phyloP scores from a whole-genome alignment of 139 green algal genomes.

The Closterium sp. region DNA sequence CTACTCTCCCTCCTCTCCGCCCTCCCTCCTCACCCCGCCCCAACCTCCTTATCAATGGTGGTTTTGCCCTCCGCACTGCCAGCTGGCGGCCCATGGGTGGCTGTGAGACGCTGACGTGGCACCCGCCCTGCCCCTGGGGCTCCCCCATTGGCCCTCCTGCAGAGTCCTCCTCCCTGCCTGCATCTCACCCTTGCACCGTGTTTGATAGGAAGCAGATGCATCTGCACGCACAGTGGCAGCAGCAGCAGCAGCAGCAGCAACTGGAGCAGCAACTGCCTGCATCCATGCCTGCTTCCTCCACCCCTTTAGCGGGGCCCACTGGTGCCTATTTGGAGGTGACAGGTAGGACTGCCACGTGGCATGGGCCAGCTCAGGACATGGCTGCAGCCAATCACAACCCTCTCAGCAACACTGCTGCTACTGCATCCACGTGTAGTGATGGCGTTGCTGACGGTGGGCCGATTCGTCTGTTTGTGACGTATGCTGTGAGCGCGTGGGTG shows the following conservation, averaged over 20 bases:
- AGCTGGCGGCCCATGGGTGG: conserved; percentile 21
- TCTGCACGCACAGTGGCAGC: not conserved
- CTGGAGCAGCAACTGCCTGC: not conserved
- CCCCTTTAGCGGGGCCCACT: conserved; percentile 15
- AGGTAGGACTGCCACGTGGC: conserved; percentile 18
- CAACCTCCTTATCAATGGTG: conserved; percentile 17
- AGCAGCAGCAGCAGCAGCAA: not conserved
- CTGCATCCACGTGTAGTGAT: not conserved
- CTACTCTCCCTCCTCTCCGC: not conserved
- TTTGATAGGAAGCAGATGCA: not conserved
- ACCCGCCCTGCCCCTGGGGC: not conserved
- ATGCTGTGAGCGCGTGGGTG: conserved; percentile 35
- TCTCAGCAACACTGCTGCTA: not conserved
- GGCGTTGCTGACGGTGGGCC: not conserved
- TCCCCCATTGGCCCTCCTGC: not conserved
- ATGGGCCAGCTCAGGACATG: conserved; percentile 14
- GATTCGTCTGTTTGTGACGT: conserved; percentile 13
- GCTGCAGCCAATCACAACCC: not conserved
- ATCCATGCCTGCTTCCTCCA: not conserved
- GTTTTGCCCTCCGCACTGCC: not conserved
- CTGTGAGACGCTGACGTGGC: conserved; percentile 12
- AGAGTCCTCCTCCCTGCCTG: conserved; percentile 13
- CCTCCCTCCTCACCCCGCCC: not conserved
- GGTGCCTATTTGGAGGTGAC: conserved; percentile 16
- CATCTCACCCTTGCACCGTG: not conserved